Percentiles rank a stretch among this genome's conserved stretches.
phyloP scores from a whole-genome alignment of 495 filamentous ascomycete species.

The Schizothecium vesticola region DNA sequence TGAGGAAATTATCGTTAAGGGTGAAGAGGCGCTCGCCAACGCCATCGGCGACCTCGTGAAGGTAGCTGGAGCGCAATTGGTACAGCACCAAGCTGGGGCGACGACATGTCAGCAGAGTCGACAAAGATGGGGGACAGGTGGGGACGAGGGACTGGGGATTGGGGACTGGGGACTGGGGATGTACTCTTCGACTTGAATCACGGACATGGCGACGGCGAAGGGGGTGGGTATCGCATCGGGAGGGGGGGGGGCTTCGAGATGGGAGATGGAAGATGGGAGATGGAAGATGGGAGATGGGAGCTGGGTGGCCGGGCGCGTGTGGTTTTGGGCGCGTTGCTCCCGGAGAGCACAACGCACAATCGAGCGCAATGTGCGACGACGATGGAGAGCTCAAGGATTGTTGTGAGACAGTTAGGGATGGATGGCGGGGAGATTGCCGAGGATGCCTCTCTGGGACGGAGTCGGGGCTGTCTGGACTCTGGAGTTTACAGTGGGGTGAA shows the following conservation, averaged over 20 bases:
- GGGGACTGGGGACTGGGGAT: constrained; percentile 33
- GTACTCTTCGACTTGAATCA: constrained; percentile 96
- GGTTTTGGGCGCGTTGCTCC: neutral
- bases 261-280: neutral
- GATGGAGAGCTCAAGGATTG: neutral
- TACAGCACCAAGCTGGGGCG: constrained; percentile 76
- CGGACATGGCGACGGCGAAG: constrained; percentile 58
- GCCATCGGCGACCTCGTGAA: constrained; percentile 85
- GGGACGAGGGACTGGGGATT: neutral
- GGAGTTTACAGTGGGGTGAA: neutral
- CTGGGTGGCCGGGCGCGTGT: neutral
- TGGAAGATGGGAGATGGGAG: neutral
- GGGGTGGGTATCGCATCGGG: neutral
- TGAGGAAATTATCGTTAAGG: constrained; percentile 83
- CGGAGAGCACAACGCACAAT: neutral
- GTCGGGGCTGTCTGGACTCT: neutral
- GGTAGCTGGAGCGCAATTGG: constrained; percentile 86
- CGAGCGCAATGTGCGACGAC: neutral
- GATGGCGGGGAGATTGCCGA: neutral
- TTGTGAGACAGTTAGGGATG: neutral
- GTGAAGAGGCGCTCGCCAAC: constrained; percentile 94
- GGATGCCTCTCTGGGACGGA: neutral
- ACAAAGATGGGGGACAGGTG: neutral
- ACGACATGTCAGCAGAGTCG: constrained; percentile 1
- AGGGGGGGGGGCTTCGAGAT: neutral